Evolutionary conservation across 257 asterid genomes (phyloP).

Genomic region (Solanum chiquidenum): DNA sequence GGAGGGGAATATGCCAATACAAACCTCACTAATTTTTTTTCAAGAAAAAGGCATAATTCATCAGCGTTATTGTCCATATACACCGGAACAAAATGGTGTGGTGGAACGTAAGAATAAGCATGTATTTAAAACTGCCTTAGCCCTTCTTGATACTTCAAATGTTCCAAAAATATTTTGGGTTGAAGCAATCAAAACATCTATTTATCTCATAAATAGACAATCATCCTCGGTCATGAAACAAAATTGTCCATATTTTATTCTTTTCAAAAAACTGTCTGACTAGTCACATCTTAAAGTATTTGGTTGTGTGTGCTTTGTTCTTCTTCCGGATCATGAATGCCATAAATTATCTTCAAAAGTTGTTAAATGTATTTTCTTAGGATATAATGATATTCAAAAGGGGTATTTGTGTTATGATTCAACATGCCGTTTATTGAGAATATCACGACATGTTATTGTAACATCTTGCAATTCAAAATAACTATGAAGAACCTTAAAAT

Average conservation of each 20-base stretch:
- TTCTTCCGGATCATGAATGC: background rate
- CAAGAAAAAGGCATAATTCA: background rate
- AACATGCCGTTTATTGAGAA: too few relatives aligned
- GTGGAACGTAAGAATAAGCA: conserved; percentile 5
- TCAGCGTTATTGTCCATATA: background rate
- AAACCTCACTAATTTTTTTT: background rate
- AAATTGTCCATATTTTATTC: background rate
- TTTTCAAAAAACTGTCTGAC: background rate
- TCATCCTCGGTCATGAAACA: background rate
- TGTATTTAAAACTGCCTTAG: background rate
- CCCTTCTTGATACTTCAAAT: background rate
- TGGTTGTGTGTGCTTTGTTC: background rate
- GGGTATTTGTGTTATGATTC: background rate
- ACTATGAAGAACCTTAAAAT: too few relatives aligned
- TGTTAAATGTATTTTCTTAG: background rate
- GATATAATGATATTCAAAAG: background rate
- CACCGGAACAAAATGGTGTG: conserved; percentile 1
- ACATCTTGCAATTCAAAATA: too few relatives aligned
- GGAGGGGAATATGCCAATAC: background rate
- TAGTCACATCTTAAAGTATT: background rate
- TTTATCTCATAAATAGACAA: conserved; percentile 1
- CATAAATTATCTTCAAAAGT: background rate
- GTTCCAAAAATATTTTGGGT: background rate
- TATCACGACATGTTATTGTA: background rate
- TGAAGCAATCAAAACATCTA: background rate